Evolutionary conservation across 106 monocot species (phyloP), one percentile per base, ranked within the genome.

Genomic region (Chionographis japonica): DNA sequence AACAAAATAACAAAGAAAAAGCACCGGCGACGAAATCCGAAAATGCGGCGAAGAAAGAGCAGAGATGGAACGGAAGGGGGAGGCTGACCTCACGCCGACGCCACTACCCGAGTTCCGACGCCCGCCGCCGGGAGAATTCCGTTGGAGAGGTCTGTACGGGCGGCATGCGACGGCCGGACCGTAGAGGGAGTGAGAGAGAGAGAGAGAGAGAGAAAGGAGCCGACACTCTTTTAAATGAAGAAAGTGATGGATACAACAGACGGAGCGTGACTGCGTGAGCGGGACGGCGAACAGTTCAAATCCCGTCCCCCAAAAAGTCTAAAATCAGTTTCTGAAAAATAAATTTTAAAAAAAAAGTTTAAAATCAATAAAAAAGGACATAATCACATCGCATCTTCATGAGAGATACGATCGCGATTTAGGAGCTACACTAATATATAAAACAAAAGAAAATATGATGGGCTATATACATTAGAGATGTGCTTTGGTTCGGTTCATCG

Each of bases 241-340:
- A 27, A 27, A 27, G 27, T 27, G 27, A 27, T 58, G 2, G 16
- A 19, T 19, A 20, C 27, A 20, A 27, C 17, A 20, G 10, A 3
- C 27, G 10, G 16, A 58, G 27, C 58, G 27, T 19, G 27, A 58
- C 16, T 58, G 10, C 58, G 61, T 38, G 61, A 61, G 61, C 61
- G 61, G 61, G 61, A 61, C 37, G 37, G 37, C 39, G 37, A 61
- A 40, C 61, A 61, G 61, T 61, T 61, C 61, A 61, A 61, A 61
- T 40, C 61, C n/a, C 61, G 2, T 50, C 50, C 27, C 27, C 27
- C 27, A 27, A 27, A 27, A 27, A 27, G 27, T 27, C 27, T 27
- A 27, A 27, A 27, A 27, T 27, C 27, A 27, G 27, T 27, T 27
- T 27, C 27, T 27, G 1, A 27, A 27, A 27, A n/a, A n/a, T 50